A percentile compares a stretch with the other conserved stretches of the same genome.
These are phyloP conservation scores for Solidago caesia DNA, from an alignment of 129 eudicot genomes.

Conservation along the genomic window DNA sequence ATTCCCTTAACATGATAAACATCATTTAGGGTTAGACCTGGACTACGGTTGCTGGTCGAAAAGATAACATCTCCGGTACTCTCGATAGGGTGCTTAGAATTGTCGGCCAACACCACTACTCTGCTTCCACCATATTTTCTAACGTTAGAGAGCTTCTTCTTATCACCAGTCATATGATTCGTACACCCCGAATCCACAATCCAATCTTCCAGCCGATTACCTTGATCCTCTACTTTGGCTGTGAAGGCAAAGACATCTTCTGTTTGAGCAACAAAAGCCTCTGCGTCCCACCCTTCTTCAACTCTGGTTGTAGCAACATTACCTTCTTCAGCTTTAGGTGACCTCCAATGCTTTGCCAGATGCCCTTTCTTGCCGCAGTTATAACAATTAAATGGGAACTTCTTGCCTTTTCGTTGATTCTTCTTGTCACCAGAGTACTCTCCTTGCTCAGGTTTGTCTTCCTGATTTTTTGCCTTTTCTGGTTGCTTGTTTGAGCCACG, in stretches of 20 bases:
- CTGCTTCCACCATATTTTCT: neutral
- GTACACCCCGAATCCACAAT: neutral
- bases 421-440: neutral
- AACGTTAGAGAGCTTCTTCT: neutral
- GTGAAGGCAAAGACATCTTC: neutral
- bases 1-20: neutral
- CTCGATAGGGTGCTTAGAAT: neutral
- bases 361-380: neutral
- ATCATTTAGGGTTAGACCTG: neutral
- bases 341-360: neutral
- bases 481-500: too few species aligned
- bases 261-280: neutral
- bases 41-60: neutral
- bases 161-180: constrained; percentile 2
- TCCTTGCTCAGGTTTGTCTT: too few species aligned
- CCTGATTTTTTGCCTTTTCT: too few species aligned
- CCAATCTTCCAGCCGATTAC: neutral
- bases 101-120: constrained; percentile 3
- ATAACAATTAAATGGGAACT: neutral
- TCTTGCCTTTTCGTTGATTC: neutral
- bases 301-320: neutral
- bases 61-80: neutral
- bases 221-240: neutral
- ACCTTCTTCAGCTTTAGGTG: neutral
- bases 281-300: neutral